Base-by-base conservation (phyloP, 192 early-diverging fungal genomes). In the Coemansia sp. region DNA sequence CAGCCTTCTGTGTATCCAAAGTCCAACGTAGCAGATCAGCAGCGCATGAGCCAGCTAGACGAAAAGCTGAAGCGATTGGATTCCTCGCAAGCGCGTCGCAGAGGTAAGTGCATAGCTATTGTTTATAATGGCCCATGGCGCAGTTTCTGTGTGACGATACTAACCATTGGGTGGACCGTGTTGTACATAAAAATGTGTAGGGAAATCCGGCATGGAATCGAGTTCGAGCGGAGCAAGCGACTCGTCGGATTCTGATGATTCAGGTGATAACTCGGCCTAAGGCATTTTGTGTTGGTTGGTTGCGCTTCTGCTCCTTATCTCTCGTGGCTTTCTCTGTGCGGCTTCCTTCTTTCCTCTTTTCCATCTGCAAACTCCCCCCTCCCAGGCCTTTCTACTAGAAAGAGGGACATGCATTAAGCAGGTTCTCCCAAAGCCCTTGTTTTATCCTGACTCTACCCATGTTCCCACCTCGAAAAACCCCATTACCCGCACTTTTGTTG, bases 241-340 rank as follows among this genome's bases (percentile, higher is more conserved):
- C 57, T 81, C 78, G 50, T 90, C 92, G 47, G 92, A 88, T 54
- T 89, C 89, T 47, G 91, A 93, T 74, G 92, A 91, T 73, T 89
- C 90, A 83, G 92, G 90, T 86, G 91, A 89, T 75, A 82, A 84
- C 68, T 85, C 85, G 64, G 89, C 90, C 76, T 90, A 86, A 79
- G 57, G 58, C 68, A 55, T 67, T 65, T 30, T 49, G 22, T 72
- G 64, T 64, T 64, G 54, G 60, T 28, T 31, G 41, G 56, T 30
- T 68, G 53, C 56, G 62, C 31, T 41, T 77, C 31, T 27, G 49
- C 58, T 73, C 74, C 67, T 62, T 73, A 62, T 69, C 58, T 74
- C 61, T 62, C 69, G 55, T 60, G 67, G 34, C n/a, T 28, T 54
- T 28, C 58, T 62, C 59, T 66, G 41, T 70, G 28, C 22, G 30